Conservation (phyloP, 2,329 filamentous ascomycete genomes). For the Aspergillus neotritici region DNA sequence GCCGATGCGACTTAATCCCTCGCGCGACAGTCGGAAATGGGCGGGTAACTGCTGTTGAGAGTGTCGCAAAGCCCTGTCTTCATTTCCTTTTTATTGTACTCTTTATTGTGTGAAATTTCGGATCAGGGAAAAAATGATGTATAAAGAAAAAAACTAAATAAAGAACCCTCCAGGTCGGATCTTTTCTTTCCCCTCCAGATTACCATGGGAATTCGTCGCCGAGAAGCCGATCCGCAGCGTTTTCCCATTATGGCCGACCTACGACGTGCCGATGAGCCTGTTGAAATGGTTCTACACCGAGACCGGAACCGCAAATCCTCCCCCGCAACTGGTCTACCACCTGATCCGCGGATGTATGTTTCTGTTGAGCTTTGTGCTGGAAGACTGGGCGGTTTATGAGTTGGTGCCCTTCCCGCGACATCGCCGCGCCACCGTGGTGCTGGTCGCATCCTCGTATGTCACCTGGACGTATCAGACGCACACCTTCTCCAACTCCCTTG, state of each 20-base stretch:
- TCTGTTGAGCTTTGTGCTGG: slow-evolving; percentile 85
- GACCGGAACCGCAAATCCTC: slow-evolving; percentile 65
- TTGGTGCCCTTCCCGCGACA: slow-evolving; percentile 68
- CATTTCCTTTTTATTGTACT: not conserved
- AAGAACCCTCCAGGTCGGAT: slow-evolving; percentile 64
- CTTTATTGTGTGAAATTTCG: no score
- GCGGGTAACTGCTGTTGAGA: no score
- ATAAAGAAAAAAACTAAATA: slow-evolving; percentile 5
- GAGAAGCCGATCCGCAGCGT: slow-evolving; percentile 86
- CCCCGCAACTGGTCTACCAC: slow-evolving; percentile 86
- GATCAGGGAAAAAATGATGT: not conserved
- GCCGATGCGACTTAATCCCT: slow-evolving; percentile 1
- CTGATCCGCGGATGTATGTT: slow-evolving; percentile 87
- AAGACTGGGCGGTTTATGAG: slow-evolving; percentile 96
- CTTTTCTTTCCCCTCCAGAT: slow-evolving; percentile 81
- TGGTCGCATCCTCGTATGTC: slow-evolving; percentile 93
- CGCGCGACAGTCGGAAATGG: not conserved
- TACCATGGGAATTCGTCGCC: slow-evolving; percentile 94
- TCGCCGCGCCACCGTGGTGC: slow-evolving; percentile 67
- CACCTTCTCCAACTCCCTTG: slow-evolving; percentile 95
- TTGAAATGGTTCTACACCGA: slow-evolving; percentile 90
- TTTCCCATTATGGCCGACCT: slow-evolving; percentile 93
- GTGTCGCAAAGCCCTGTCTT: not conserved
- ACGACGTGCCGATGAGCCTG: slow-evolving; percentile 88
- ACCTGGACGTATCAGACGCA: slow-evolving; percentile 99